Evolutionary conservation across 495 filamentous ascomycete species (phyloP), one percentile per base, ranked within the genome.

Genomic region (Penicillium herquei): DNA sequence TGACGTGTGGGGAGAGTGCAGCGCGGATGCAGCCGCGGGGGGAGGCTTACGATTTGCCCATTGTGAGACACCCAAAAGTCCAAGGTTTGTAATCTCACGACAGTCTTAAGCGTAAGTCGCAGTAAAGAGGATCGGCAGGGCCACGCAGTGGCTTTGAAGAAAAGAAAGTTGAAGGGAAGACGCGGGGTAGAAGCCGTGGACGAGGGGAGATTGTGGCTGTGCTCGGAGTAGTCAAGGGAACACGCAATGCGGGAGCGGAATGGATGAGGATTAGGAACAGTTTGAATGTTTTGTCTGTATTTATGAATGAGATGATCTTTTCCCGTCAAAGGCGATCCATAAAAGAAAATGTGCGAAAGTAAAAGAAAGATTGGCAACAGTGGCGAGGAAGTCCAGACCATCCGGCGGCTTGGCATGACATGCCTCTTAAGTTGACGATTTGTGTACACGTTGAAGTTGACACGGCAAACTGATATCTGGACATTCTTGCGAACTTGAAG

Each of bases 31-130:
- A 26, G 21, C 21, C 21, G 21, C 21, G 4, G 21, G 21, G 21
- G 21, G 21, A 26, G 2, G 74, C 73, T 74, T 70, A 77, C 73
- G 73, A 77, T 60, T 77, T 77, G 42, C 73, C 73, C 73, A 77
- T 77, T 37, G 51, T 73, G 52, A 64, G 65, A 57, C 35, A 55
- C 41, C 50, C 40, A 39, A 17, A 16, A 31, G 47, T 26, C n/a
- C n/a, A 26, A 26, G 21, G 2, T 26, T 26, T 26, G 21, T 26
- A 26, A 26, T 26, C 21, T 26, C 21, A 26, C 21, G 21, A 37
- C 45, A 39, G 39, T 51, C 8, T 31, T 10, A 43, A 39, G 40
- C 44, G 26, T 43, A 62, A 42, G 16, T 55, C 33, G 39, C 30
- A 47, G 21, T 26, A 26, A 26, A 7, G 26, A 33, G 13, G 40